A percentile compares a stretch with the other conserved stretches of the same genome.
phyloP scores from a whole-genome alignment of 345 rosid species.

The Brassica rapa region DNA sequence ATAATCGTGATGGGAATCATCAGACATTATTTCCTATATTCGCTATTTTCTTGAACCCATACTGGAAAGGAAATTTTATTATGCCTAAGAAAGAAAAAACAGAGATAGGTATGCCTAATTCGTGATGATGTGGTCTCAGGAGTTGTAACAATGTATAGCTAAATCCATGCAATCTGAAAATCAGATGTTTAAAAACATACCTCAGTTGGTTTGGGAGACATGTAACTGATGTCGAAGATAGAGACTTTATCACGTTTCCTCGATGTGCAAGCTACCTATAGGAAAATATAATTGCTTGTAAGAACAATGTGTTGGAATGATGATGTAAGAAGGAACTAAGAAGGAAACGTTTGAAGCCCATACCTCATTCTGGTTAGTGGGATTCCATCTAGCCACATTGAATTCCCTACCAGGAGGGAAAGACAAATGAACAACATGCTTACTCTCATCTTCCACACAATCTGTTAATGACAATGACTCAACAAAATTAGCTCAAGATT shows the following conservation, averaged over 20 bases:
- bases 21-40: not conserved
- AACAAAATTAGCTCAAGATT: constrained; percentile 4
- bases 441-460: constrained; percentile 57
- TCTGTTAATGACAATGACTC: constrained; percentile 38
- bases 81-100: not conserved
- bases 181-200: constrained; percentile 45
- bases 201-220: constrained; percentile 72
- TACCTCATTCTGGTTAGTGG: constrained; percentile 86
- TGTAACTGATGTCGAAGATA: constrained; percentile 75
- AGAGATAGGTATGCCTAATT: not conserved
- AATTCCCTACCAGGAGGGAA: constrained; percentile 50
- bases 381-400: constrained; percentile 82
- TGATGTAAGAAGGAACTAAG: not conserved
- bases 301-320: not conserved
- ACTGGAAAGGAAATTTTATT: too few relatives aligned
- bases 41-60: not conserved
- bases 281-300: not conserved
- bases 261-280: constrained; percentile 83
- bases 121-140: not conserved
- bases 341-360: not conserved
- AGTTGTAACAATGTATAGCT: not conserved
- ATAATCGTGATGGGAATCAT: constrained; percentile 3
- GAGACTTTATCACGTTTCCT: constrained; percentile 54
- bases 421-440: constrained; percentile 71
- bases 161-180: constrained; percentile 4